Evolutionary conservation across 2,329 filamentous ascomycete species (phyloP).

Genomic region (Rhexocercosporidium sp.): DNA sequence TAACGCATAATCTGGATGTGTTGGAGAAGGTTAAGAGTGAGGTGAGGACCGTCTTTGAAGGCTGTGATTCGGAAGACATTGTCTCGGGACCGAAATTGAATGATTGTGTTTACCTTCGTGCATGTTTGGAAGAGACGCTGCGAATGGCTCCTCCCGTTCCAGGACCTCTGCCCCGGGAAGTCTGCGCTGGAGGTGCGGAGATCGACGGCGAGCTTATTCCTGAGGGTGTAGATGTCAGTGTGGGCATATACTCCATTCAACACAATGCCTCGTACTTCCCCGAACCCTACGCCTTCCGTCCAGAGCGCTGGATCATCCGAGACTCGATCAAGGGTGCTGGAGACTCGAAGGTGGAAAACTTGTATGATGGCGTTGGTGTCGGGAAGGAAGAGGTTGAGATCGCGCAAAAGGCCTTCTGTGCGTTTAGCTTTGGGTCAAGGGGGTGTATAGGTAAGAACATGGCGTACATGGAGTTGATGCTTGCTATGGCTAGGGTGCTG

Average conservation of each 20-base stretch:
- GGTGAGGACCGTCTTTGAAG: constrained; percentile 13
- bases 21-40: constrained; percentile 3
- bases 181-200: constrained; percentile 17
- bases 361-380: background rate
- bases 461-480: constrained; percentile 36
- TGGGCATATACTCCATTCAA: constrained; percentile 50
- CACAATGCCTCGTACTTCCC: constrained; percentile 50
- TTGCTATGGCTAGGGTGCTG: constrained; percentile 34
- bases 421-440: constrained; percentile 38
- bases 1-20: constrained; percentile 1
- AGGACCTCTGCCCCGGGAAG: constrained; percentile 26
- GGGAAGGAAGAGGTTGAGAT: constrained; percentile 7
- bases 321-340: background rate
- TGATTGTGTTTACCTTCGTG: constrained; percentile 46
- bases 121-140: constrained; percentile 45
- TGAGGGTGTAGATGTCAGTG: constrained; percentile 50
- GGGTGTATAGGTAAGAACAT: constrained; percentile 38
- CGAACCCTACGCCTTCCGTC: constrained; percentile 46
- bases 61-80: constrained; percentile 7
- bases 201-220: constrained; percentile 41
- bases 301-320: constrained; percentile 51
- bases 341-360: background rate
- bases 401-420: constrained; percentile 26
- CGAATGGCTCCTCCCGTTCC: constrained; percentile 34
- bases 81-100: constrained; percentile 8